Evolutionary conservation across 768 basidiomycete species (phyloP), one percentile per base, ranked within the genome.

Genomic region (Russula griseocarnosa): DNA sequence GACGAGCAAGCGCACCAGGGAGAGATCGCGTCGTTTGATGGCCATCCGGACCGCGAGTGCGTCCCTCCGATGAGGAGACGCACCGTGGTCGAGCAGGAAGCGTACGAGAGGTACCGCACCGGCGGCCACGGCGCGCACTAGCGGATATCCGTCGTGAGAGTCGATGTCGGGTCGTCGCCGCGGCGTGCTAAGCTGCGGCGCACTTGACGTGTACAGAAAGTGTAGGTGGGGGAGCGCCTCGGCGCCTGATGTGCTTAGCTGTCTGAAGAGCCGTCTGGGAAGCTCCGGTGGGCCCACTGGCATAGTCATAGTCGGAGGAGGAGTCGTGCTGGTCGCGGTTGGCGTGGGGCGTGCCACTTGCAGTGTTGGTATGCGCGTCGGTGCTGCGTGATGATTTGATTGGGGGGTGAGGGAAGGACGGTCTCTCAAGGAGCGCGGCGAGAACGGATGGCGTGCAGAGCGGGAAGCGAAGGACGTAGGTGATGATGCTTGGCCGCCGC

Each of bases 121-220:
- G 0, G 82, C 84, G 42, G 86, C 79, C 1, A 93, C 90, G 1
- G 94, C 92, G 67, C 83, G 86, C 18, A 85, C 85, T 46, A 97
- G 83, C 0, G 88, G 86, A 70, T 94, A 97, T 1, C 94, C 95
- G 3, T 82, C 79, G 73, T 90, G 79, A 9, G 89, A 83, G 72
- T 95, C 84, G 14, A 80, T 71, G 34, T 86, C 76, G 1, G 85
- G 81, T 1, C 79, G 69, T 16, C 69, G 61, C 30, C 5, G n/a
- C 8, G 20, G 32, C 2, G 32, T 4, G 9, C 4, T 5, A 24
- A 79, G 69, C 20, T 80, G 71, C 9, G 70, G 74, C 7, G 81
- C 75, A 47, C 71, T 69, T 26, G 71, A 63, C 68, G 81, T 61
- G 69, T 81, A 85, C 20, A 92, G 76, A 68, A 82, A 82, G 47